Conservation (phyloP, 768 basidiomycete genomes). For the Erythrobasidium yunnanense region DNA sequence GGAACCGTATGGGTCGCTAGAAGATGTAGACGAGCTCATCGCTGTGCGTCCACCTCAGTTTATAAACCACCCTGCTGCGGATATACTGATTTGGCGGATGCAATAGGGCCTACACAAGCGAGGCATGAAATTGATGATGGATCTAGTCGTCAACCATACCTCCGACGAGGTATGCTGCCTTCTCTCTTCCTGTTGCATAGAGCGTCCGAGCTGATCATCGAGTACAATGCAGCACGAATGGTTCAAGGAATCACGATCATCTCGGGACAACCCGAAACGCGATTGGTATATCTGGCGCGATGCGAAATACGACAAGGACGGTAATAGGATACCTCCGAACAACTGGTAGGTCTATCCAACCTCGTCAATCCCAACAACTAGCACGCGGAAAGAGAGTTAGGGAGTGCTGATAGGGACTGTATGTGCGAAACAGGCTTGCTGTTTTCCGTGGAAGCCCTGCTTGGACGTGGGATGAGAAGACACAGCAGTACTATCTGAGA, state of each 20-base stretch:
- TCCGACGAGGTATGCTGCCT: slow-evolving; percentile 45
- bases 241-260: slow-evolving; percentile 55
- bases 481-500: slow-evolving; percentile 64
- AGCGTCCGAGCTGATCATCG: too few species aligned
- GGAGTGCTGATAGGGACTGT: background rate
- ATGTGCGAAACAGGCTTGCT: background rate
- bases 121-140: slow-evolving; percentile 68
- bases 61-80: too few species aligned
- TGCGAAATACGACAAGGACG: slow-evolving; percentile 49
- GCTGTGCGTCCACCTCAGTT: too few species aligned
- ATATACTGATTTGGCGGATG: too few species aligned
- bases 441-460: slow-evolving; percentile 48
- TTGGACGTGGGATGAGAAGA: slow-evolving; percentile 59
- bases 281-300: slow-evolving; percentile 71
- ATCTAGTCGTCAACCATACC: slow-evolving; percentile 62
- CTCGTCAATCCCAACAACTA: background rate
- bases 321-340: slow-evolving; percentile 55
- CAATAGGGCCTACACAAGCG: slow-evolving; percentile 49
- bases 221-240: slow-evolving; percentile 67
- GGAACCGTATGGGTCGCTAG: slow-evolving; percentile 51
- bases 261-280: slow-evolving; percentile 51
- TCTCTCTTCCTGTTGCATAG: too few species aligned
- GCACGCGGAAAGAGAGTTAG: too few species aligned
- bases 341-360: slow-evolving; percentile 53
- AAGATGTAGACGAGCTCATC: slow-evolving; percentile 43